A percentile compares a stretch with the other conserved stretches of the same genome.
phyloP scores from a whole-genome alignment of 306 rosid genomes.

The Crataegus laevigata region DNA sequence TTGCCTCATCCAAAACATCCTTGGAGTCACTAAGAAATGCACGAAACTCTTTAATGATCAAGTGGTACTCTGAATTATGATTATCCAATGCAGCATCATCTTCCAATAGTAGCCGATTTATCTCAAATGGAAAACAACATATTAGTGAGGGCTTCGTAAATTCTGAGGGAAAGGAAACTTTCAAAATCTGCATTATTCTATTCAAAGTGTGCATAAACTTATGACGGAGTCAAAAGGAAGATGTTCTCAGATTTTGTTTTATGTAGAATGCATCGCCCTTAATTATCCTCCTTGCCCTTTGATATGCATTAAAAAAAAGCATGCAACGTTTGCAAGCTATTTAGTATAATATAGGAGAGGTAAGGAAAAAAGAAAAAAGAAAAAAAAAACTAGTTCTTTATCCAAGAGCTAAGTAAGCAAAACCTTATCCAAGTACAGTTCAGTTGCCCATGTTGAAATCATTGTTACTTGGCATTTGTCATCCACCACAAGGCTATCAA shows the following conservation, averaged over 20 bases:
- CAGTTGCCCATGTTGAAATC: slow-evolving; percentile 98
- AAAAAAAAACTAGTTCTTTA: background rate
- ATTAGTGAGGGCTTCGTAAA: background rate
- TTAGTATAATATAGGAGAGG: background rate
- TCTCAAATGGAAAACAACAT: slow-evolving; percentile 34
- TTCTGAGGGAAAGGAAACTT: background rate
- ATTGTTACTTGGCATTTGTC: slow-evolving; percentile 98
- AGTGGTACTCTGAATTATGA: slow-evolving; percentile 65
- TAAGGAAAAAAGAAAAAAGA: too few species aligned
- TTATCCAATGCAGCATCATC: slow-evolving; percentile 73
- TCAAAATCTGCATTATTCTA: background rate
- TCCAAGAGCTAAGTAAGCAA: slow-evolving; percentile 21
- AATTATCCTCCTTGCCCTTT: background rate
- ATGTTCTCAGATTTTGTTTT: background rate
- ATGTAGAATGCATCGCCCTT: background rate
- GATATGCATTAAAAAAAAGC: background rate
- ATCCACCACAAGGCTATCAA: slow-evolving; percentile 68
- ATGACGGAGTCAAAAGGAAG: background rate
- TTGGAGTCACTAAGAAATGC: slow-evolving; percentile 93
- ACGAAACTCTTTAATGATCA: slow-evolving; percentile 72
- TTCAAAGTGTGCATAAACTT: background rate
- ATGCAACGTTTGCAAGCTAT: background rate
- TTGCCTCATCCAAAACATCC: slow-evolving; percentile 90
- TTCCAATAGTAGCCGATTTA: slow-evolving; percentile 87
- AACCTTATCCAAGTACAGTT: slow-evolving; percentile 95